These are phyloP conservation scores for Rhododendron molle DNA, from an alignment of 148 eudicot species.

Conservation along the genomic window DNA sequence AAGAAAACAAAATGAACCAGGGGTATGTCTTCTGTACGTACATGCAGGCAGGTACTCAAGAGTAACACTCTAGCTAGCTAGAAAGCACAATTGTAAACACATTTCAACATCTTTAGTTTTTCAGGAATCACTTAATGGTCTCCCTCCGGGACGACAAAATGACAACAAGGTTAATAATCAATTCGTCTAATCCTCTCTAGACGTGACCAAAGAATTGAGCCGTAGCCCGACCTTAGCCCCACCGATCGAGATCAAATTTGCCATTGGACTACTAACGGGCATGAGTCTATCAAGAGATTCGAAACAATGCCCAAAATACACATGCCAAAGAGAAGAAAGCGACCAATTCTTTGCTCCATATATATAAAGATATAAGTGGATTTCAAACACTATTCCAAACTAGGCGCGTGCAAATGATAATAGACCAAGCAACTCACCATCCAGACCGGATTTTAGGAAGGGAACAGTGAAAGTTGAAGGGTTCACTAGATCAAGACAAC, in stretches of 20 bases:
- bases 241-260: no score
- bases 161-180: no score
- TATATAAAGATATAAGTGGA: not conserved
- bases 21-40: conserved; percentile 6
- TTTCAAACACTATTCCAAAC: not conserved
- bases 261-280: no score
- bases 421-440: conserved; percentile 49
- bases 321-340: not conserved
- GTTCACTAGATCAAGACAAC: conserved; percentile 90
- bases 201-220: no score
- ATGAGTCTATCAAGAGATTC: no score
- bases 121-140: not conserved
- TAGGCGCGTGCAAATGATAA: not conserved
- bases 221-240: no score
- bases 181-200: no score
- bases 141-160: not conserved
- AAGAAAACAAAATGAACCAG: not conserved
- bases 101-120: not conserved
- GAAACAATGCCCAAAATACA: not conserved
- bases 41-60: not conserved
- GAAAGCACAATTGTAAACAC: not conserved
- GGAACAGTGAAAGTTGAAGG: conserved; percentile 90
- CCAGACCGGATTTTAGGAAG: conserved; percentile 77
- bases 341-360: not conserved
- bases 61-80: not conserved